These are phyloP conservation scores for Raffaelea ambrosiae DNA, from an alignment of 2,329 filamentous ascomycete species.

Conservation along the genomic window DNA sequence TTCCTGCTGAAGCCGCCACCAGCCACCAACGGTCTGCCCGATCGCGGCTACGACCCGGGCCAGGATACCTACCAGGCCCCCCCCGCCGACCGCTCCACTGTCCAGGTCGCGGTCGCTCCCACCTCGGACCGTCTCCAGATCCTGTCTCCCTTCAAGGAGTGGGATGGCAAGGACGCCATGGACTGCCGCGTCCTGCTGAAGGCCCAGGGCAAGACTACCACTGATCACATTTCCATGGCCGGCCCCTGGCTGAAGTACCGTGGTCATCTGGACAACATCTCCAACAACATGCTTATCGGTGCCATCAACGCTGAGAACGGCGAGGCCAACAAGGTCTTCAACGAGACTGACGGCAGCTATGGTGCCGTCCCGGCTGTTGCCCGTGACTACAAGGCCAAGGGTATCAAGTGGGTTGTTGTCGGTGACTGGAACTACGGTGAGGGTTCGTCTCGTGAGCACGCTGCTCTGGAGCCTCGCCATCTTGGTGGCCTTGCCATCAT, in stretches of 20 bases:
- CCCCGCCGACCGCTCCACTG: conserved; percentile 63
- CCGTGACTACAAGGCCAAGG: conserved; percentile 97
- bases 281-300: conserved; percentile 99
- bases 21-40: conserved; percentile 71
- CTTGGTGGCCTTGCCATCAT: conserved; percentile 96
- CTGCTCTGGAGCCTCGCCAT: conserved; percentile 94
- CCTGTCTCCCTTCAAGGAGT: conserved; percentile 73
- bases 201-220: conserved; percentile 91
- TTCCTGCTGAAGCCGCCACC: conserved; percentile 73
- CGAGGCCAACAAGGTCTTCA: conserved; percentile 96
- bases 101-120: conserved; percentile 77
- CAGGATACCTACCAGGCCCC: conserved; percentile 94
- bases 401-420: conserved; percentile 92
- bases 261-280: conserved; percentile 98
- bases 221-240: conserved; percentile 95
- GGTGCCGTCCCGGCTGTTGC: conserved; percentile 88
- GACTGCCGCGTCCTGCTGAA: conserved; percentile 93
- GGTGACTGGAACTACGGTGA: conserved; percentile 99
- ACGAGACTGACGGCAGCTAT: conserved; percentile 74
- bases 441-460: conserved; percentile 95
- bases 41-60: conserved; percentile 76
- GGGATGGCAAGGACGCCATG: conserved; percentile 84
- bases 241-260: conserved; percentile 98
- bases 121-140: conserved; percentile 91
- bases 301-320: conserved; percentile 93